These are phyloP conservation scores for Gracilariopsis chorda DNA, from an alignment of 23 red algal genomes.

Conservation along the genomic window DNA sequence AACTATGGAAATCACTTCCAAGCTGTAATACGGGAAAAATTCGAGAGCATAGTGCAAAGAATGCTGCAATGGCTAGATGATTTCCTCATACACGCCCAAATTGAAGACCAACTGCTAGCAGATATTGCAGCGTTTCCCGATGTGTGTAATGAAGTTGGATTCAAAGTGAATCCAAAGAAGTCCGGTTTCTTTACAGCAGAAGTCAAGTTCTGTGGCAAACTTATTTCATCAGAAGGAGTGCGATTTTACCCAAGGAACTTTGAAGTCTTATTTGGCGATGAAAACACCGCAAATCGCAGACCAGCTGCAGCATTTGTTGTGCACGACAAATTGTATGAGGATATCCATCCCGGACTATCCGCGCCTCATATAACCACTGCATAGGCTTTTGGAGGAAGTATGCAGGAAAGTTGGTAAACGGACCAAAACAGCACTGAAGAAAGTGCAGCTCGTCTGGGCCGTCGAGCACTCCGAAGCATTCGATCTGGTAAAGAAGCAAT, in stretches of 20 bases:
- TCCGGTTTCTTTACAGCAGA: background rate
- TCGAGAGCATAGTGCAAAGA: background rate
- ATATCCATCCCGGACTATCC: background rate
- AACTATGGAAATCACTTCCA: slow-evolving; percentile 11
- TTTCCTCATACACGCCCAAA: background rate
- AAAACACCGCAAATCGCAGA: background rate
- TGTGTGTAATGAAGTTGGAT: background rate
- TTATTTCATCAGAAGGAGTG: background rate
- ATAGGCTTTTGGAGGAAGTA: background rate
- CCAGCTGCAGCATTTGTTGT: slow-evolving; percentile 12
- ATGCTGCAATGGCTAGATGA: slow-evolving; percentile 20
- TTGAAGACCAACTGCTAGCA: background rate
- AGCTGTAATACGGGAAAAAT: background rate
- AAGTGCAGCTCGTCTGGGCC: too few relatives aligned
- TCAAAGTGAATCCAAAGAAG: background rate
- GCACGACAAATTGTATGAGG: slow-evolving; percentile 12
- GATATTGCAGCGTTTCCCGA: background rate
- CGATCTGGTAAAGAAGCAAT: too few relatives aligned
- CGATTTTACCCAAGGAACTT: background rate
- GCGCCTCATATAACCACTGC: background rate
- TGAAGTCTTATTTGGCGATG: background rate
- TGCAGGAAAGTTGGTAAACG: background rate
- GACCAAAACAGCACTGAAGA: background rate
- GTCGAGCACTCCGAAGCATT: too few relatives aligned
- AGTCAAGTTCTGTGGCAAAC: slow-evolving; percentile 20